Percentiles rank a stretch among this genome's conserved stretches.
phyloP scores from a whole-genome alignment of 176 grass and related monocot species.

The Elaeis guineensis region DNA sequence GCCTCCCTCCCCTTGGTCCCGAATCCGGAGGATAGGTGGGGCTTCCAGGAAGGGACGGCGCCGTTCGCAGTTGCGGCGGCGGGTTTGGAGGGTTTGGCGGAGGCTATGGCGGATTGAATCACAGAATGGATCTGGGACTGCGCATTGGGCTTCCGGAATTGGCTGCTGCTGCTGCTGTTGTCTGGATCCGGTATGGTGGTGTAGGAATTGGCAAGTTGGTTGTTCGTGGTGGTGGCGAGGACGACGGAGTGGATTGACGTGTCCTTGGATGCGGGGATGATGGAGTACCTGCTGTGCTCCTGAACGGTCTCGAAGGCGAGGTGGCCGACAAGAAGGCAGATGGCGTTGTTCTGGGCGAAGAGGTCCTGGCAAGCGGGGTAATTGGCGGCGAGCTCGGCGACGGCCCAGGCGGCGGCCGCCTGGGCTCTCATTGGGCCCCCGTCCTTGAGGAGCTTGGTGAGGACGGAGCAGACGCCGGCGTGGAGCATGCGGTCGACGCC shows the following conservation, averaged over 20 bases:
- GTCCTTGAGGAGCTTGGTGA: neutral
- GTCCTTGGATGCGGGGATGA: neutral
- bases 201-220: neutral
- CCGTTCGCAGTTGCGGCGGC: neutral
- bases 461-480: neutral
- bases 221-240: neutral
- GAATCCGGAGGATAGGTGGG: neutral
- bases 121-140: constrained; percentile 2
- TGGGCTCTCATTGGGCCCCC: constrained; percentile 10
- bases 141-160: neutral
- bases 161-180: neutral
- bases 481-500: neutral
- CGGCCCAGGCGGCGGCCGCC: constrained; percentile 1
- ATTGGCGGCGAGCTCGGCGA: constrained; percentile 11
- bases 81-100: constrained; percentile 1
- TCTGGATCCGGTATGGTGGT: neutral
- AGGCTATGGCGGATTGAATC: constrained; percentile 4
- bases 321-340: constrained; percentile 6
- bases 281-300: constrained; percentile 9
- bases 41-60: no score
- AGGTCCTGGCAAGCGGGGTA: neutral
- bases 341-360: constrained; percentile 2
- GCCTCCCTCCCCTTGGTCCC: neutral
- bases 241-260: constrained; percentile 5
- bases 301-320: constrained; percentile 8